Conservation (phyloP, 2,329 filamentous ascomycete genomes). For the Diaporthe ampelina region DNA sequence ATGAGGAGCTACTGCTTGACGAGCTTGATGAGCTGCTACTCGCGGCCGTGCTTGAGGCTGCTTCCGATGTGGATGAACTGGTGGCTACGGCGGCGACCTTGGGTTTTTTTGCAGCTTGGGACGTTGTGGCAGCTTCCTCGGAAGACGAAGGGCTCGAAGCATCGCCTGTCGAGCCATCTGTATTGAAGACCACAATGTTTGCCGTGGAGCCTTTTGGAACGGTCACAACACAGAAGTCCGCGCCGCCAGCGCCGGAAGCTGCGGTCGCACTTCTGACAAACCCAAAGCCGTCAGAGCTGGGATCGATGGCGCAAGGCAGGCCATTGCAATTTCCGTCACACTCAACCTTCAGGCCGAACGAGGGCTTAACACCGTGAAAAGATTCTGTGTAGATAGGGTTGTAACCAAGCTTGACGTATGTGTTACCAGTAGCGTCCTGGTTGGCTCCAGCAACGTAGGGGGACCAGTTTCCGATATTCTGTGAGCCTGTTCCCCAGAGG, state of each 20-base stretch:
- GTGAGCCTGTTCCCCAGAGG: slow-evolving; percentile 75
- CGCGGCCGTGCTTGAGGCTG: slow-evolving; percentile 42
- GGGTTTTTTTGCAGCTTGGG: neutral
- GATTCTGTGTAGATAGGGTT: slow-evolving; percentile 80
- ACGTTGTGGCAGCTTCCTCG: slow-evolving; percentile 46
- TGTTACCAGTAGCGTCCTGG: slow-evolving; percentile 73
- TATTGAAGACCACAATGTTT: slow-evolving; percentile 73
- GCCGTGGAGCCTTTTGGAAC: slow-evolving; percentile 76
- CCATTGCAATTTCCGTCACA: slow-evolving; percentile 79
- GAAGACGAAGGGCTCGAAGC: slow-evolving; percentile 42
- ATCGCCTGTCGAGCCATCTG: slow-evolving; percentile 56
- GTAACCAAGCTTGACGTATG: slow-evolving; percentile 82
- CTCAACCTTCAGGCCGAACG: slow-evolving; percentile 78
- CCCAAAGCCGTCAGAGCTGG: slow-evolving; percentile 67
- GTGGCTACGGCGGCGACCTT: slow-evolving; percentile 15
- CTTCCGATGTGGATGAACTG: slow-evolving; percentile 39
- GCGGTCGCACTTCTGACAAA: slow-evolving; percentile 69
- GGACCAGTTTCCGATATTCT: slow-evolving; percentile 81
- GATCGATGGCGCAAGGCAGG: slow-evolving; percentile 80
- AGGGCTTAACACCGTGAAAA: slow-evolving; percentile 70
- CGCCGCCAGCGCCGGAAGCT: slow-evolving; percentile 75
- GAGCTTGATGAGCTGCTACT: slow-evolving; percentile 36
- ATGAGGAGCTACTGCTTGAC: slow-evolving; percentile 15
- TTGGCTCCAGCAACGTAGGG: slow-evolving; percentile 84
- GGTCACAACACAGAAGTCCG: slow-evolving; percentile 82